Base-by-base conservation (phyloP, 2,329 filamentous ascomycete genomes). In the Aspergillus sp. region DNA sequence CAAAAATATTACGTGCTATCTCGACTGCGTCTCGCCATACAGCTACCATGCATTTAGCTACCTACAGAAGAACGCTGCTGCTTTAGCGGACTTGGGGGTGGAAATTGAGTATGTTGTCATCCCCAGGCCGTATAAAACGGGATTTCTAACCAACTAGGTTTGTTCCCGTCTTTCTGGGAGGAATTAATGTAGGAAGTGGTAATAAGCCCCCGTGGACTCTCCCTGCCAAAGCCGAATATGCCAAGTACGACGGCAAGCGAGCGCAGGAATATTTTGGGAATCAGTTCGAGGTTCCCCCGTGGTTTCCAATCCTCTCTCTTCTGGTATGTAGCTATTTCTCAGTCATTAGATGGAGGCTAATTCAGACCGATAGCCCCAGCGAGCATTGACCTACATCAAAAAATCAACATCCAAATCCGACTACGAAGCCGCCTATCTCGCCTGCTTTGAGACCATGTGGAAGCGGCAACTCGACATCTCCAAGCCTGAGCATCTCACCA, bases 131-230 rank as follows among this genome's bases (percentile, higher is more conserved):
- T 44, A 6, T 43, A 27, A 33, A 4, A 5, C 10, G 30, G 17
- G 12, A 44, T 17, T 13, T 2, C 19, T 38, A 45, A 33, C 38
- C 7, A 27, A 9, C 4, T 25, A 88, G 84, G 44, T 79, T 86
- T 57, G 76, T 85, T 53, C 88, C 88, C 12, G 75, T 90, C 45
- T 84, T 90, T 60, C 74, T 91, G 12, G 83, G 81, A 22, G 84
- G 77, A 41, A 80, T 88, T 60, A 86, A 83, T 60, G 71, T 74
- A 32, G 75, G 72, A 17, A 77, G 77, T 41, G 80, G 80, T 82
- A 91, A 93, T 65, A 81, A 81, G 54, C 86, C 87, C 0, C 87
- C 88, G 1, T 90, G 85, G 84, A 74, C 74, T 0, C 72, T 87
- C 25, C 79, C 82, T 2, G 82, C 80, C 39, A 90, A 90, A 71